Conservation (phyloP, 1,139 yeast genomes). For the Pichia terricola region DNA sequence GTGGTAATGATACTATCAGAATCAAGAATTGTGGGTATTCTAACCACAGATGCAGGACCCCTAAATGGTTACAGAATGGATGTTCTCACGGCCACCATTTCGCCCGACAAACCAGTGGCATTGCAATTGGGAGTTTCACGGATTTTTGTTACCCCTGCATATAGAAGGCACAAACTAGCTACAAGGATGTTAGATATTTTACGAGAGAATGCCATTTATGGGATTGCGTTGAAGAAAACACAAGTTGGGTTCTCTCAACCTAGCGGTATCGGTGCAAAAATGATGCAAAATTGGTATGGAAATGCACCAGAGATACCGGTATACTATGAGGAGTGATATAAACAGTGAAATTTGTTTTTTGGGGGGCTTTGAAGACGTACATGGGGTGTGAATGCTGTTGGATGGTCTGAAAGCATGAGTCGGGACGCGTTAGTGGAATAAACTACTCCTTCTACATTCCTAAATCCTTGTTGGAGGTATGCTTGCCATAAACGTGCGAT, state of each 20-base stretch:
- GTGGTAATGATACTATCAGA: slow-evolving; percentile 1
- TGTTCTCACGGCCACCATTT: slow-evolving; percentile 26
- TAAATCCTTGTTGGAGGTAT: background rate
- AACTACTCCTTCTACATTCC: background rate
- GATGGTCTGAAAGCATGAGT: background rate
- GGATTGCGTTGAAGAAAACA: slow-evolving; percentile 31
- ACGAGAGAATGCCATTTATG: slow-evolving; percentile 39
- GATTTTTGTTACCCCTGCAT: slow-evolving; percentile 49
- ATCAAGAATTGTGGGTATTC: background rate
- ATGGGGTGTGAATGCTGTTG: background rate
- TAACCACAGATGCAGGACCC: background rate
- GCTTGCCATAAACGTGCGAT: background rate
- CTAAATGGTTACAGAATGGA: slow-evolving; percentile 41
- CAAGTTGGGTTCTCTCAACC: slow-evolving; percentile 69
- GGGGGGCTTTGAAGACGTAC: background rate
- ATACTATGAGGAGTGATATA: slow-evolving; percentile 24
- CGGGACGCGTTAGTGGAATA: background rate
- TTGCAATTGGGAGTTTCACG: slow-evolving; percentile 47
- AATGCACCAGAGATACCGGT: slow-evolving; percentile 45
- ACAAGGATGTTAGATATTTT: slow-evolving; percentile 34
- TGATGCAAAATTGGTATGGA: slow-evolving; percentile 43
- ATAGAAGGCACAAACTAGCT: slow-evolving; percentile 46
- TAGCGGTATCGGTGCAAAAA: slow-evolving; percentile 46
- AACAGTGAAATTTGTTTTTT: background rate
- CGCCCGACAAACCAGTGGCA: slow-evolving; percentile 21